Conservation (phyloP, 805 yeast genomes). For the Schwanniomyces sp. region DNA sequence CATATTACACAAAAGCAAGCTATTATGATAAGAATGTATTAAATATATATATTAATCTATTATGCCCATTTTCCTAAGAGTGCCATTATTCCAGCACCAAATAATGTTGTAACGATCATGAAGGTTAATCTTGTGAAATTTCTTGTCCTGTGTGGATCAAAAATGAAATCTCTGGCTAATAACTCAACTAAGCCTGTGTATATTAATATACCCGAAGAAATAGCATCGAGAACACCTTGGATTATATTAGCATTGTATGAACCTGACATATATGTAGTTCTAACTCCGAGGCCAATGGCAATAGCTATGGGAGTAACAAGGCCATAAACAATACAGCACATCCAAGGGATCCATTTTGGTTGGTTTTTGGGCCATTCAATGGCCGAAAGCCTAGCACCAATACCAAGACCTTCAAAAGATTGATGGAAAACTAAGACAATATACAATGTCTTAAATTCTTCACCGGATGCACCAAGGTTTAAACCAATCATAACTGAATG, state of each 20-base stretch:
- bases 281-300: slow-evolving; percentile 77
- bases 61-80: slow-evolving; percentile 73
- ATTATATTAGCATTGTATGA: slow-evolving; percentile 60
- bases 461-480: slow-evolving; percentile 29
- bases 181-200: slow-evolving; percentile 79
- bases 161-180: slow-evolving; percentile 72
- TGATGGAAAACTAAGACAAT: slow-evolving; percentile 32
- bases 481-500: slow-evolving; percentile 34
- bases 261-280: slow-evolving; percentile 58
- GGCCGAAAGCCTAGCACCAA: slow-evolving; percentile 55
- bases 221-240: slow-evolving; percentile 71
- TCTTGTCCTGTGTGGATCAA: slow-evolving; percentile 58
- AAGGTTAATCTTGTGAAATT: slow-evolving; percentile 50
- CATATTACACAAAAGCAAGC: background rate
- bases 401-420: slow-evolving; percentile 31
- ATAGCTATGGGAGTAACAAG: slow-evolving; percentile 72
- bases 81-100: slow-evolving; percentile 77
- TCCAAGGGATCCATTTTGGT: slow-evolving; percentile 54
- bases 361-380: slow-evolving; percentile 35
- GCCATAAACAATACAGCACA: slow-evolving; percentile 49
- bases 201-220: slow-evolving; percentile 75
- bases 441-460: slow-evolving; percentile 26
- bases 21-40: background rate
- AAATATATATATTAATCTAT: background rate
- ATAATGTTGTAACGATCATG: slow-evolving; percentile 53